Evolutionary conservation across 2,329 filamentous ascomycete genomes (phyloP), one percentile per base, ranked within the genome.

Genomic region (Nemania serpens): DNA sequence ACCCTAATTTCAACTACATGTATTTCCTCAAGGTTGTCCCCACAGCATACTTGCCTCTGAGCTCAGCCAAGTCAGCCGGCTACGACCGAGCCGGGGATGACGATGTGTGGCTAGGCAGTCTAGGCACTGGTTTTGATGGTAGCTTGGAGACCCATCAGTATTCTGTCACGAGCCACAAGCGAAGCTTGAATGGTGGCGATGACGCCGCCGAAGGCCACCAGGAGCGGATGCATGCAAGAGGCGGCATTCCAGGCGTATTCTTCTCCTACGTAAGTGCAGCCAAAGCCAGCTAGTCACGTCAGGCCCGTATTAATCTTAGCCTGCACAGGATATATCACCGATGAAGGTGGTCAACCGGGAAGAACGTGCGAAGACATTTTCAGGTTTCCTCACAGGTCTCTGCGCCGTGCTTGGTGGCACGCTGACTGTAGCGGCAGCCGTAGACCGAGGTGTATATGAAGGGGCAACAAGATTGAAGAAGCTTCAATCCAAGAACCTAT

Each of bases 321-420:
- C 25, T 49, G 43, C 10, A 37, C 56, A 93, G 90, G 95, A 99
- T 71, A 99, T 99, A 75, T 98, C 94, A 2, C 95, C 95, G 5
- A 99, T 99, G 95, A 99, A 98, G 80, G 94, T 99, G 63, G 90
- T 99, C 78, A 99, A 99, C 81, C 90, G 93, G 57, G 96, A 99
- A 79, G 89, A 91, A 68, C 87, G 91, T 48, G 82, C 88, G 62
- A 98, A 98, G 82, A 90, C 90, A 4, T 96, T 99, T 75, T 87
- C 91, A 0, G 91, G 91, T 17, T 99, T 99, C 81, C 77, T 99
- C 60, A 94, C 95, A 1, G 95, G 95, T 49, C 86, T 99, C 18
- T 99, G 95, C 75, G 94, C 94, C 39, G 90, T 98, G 63, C 88
- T 99, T 52, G 95, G 95, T 63, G 95, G 95, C 68, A 99, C 95